Evolutionary conservation across 495 filamentous ascomycete species (phyloP), one percentile per base, ranked within the genome.

Genomic region (Aspergillus bertholletiae): DNA sequence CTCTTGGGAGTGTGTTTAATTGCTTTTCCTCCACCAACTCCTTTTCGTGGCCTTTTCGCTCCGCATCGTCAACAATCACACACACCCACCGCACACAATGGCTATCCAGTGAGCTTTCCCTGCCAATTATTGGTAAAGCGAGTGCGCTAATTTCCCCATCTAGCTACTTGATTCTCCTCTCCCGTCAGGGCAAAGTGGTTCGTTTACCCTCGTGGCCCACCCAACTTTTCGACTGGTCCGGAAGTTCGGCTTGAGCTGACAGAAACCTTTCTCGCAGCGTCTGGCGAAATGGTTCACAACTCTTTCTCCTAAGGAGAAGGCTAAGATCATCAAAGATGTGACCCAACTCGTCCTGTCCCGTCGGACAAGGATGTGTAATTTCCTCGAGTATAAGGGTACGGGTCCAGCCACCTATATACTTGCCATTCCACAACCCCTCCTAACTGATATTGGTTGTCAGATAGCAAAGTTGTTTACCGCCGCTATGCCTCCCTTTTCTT

Each of bases 201-300:
- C 72, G 66, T 69, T 64, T 57, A 7, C 45, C 24, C 64, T 70
- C 65, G 70, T 80, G 65, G 54, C 72, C 70, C 69, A 72, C 65
- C 70, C 64, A 55, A 57, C 57, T 72, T 48, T 56, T 40, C 32
- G 48, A 62, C 57, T 63, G 53, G 53, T 52, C 56, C 58, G 60
- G 34, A 65, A 66, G 57, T 41, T 50, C 63, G 50, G 18, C 23
- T 27, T 37, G 23, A 49, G 57, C 72, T 67, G 53, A 70, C 57
- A 62, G 52, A 68, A 51, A 41, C 35, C 49, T 54, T 76, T 55
- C 58, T 43, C 41, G 34, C 71, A 98, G 95, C 92, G 94, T 60
- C 84, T 99, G 48, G 94, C 94, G 57, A 99, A 99, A 79, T 99
- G 94, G 95, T 99, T 97, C 79, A 96, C 93, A 40, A 99, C 94